A percentile compares a stretch with the other conserved stretches of the same genome.
phyloP scores from a whole-genome alignment of 2,329 filamentous ascomycete genomes.

The Canariomyces notabilis region DNA sequence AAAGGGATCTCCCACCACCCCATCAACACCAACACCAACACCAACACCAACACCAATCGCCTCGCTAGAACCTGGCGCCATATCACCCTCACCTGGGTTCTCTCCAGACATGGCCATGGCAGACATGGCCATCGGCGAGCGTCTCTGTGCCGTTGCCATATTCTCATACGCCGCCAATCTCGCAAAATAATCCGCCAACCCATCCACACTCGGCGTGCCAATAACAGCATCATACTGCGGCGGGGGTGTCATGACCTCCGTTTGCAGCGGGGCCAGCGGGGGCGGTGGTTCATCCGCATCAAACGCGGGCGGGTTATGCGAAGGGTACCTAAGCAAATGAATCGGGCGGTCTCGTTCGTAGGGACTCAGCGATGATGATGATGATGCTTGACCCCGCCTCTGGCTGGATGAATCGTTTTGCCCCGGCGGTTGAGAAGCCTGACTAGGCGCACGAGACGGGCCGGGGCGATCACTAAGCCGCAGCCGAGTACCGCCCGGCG shows the following conservation, averaged over 20 bases:
- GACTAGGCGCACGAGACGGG: constrained; percentile 38
- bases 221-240: constrained; percentile 79
- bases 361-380: constrained; percentile 29
- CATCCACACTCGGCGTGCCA: constrained; percentile 60
- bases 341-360: constrained; percentile 60
- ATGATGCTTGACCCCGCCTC: constrained; percentile 21
- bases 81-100: constrained; percentile 5
- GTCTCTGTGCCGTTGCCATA: not conserved
- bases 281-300: constrained; percentile 75
- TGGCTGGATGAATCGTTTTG: constrained; percentile 16
- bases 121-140: not conserved
- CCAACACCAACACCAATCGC: no score
- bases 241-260: constrained; percentile 65
- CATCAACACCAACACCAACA: not conserved
- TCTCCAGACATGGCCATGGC: no score
- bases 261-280: constrained; percentile 40
- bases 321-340: constrained; percentile 75
- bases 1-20: not conserved
- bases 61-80: no score
- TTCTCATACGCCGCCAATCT: constrained; percentile 67
- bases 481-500: constrained; percentile 10
- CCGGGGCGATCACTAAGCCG: constrained; percentile 23
- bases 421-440: constrained; percentile 45
- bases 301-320: constrained; percentile 83
- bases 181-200: constrained; percentile 81